Conservation (phyloP, 805 yeast species). For the Cyberlindnera nakhonratchasimensis region DNA sequence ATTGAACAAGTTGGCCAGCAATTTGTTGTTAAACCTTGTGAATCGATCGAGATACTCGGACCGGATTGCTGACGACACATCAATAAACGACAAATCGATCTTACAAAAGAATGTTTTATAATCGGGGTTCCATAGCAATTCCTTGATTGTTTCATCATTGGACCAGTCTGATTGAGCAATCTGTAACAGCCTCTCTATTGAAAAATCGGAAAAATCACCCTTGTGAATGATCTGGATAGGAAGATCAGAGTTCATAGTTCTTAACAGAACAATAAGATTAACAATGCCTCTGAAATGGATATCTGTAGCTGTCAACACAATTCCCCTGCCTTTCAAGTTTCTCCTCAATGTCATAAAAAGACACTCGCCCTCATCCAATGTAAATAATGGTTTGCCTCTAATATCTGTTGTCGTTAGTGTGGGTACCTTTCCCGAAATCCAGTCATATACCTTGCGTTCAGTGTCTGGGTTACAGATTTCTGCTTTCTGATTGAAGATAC, state of each 20-base stretch:
- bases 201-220: slow-evolving; percentile 19
- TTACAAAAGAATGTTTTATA: not conserved
- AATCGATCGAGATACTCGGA: slow-evolving; percentile 18
- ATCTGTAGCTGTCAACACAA: slow-evolving; percentile 30
- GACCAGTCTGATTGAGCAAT: not conserved
- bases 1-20: slow-evolving; percentile 52
- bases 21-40: slow-evolving; percentile 39
- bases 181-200: slow-evolving; percentile 4
- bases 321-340: slow-evolving; percentile 29
- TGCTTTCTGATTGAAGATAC: slow-evolving; percentile 7
- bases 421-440: slow-evolving; percentile 13
- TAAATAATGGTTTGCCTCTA: not conserved
- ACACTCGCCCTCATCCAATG: slow-evolving; percentile 3
- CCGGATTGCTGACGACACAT: slow-evolving; percentile 13
- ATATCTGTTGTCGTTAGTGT: not conserved
- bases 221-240: slow-evolving; percentile 34
- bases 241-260: slow-evolving; percentile 27
- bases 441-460: slow-evolving; percentile 12
- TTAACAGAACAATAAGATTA: slow-evolving; percentile 25
- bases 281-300: slow-evolving; percentile 20
- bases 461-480: not conserved
- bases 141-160: slow-evolving; percentile 12
- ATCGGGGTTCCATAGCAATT: not conserved
- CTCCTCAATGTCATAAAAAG: slow-evolving; percentile 1
- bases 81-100: slow-evolving; percentile 29